A percentile compares a stretch with the other conserved stretches of the same genome.
These are phyloP conservation scores for Dentipellis sp. DNA, from an alignment of 768 basidiomycete species.

Conservation along the genomic window DNA sequence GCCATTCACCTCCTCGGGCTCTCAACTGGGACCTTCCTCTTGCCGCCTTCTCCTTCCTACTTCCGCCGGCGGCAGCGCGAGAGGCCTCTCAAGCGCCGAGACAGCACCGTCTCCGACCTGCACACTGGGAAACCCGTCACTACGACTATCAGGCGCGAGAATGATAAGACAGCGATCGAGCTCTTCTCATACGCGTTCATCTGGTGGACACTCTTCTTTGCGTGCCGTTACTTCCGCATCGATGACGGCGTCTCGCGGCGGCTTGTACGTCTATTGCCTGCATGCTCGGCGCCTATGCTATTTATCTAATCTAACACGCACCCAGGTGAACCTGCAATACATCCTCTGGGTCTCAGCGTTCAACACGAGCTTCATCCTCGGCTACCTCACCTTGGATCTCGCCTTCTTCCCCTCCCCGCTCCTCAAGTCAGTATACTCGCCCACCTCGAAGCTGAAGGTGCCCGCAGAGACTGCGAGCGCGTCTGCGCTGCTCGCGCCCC, in stretches of 20 bases:
- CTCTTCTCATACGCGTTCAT: constrained; percentile 66
- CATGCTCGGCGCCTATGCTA: neutral
- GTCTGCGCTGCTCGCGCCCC: constrained; percentile 13
- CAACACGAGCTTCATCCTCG: constrained; percentile 79
- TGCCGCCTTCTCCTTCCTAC: constrained; percentile 70
- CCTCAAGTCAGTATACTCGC: constrained; percentile 24
- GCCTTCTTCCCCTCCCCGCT: constrained; percentile 46
- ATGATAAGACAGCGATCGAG: constrained; percentile 68
- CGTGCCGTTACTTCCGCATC: constrained; percentile 22
- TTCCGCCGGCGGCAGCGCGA: constrained; percentile 47
- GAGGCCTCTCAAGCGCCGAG: constrained; percentile 9
- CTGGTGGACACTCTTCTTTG: constrained; percentile 64
- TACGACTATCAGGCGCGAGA: constrained; percentile 36
- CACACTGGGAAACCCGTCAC: constrained; percentile 5
- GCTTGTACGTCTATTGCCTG: constrained; percentile 38
- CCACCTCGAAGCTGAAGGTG: constrained; percentile 27
- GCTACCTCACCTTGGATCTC: constrained; percentile 72
- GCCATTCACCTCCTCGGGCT: constrained; percentile 84
- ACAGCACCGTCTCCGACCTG: constrained; percentile 13
- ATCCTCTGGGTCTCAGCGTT: constrained; percentile 83
- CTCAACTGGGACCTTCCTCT: constrained; percentile 68
- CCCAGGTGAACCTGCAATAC: constrained; percentile 81
- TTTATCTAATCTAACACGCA: neutral
- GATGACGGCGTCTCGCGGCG: constrained; percentile 45
- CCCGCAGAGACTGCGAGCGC: constrained; percentile 11